Evolutionary conservation across 331 rosid genomes (phyloP), one percentile per base, ranked within the genome.

Genomic region (Rosa hybrid): DNA sequence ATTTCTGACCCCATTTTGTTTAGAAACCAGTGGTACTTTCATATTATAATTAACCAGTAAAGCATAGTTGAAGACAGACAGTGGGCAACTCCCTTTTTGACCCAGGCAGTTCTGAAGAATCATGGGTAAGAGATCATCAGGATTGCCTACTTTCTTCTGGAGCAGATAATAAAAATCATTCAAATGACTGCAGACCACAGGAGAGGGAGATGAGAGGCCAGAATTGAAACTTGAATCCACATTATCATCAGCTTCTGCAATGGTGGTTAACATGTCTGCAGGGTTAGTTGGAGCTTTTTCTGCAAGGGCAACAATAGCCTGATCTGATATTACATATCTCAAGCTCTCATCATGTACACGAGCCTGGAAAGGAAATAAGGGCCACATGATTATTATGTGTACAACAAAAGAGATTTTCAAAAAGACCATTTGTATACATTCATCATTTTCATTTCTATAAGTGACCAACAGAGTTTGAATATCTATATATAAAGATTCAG

Each of bases 301-400:
- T 67, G 96, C 97, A 77, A 91, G 88, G 84, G 94, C 86, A 78
- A 85, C 86, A 76, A 93, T 90, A 77, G 96, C 96, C 78, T 91
- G 99, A 81, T 95, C 97, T 72, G 98, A 84, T 80, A 93, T 67
- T 48, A 93, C 98, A 76, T 87, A 91, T 88, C 92, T 91, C 84
- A 89, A 87, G 89, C 93, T 93, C 89, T 95, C 99, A 74, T 95
- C 98, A 77, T 93, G 99, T 46, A 95, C 80, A 23, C 97, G 98
- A 80, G 99, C 98, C 99, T 93, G 96, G 91, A 77, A 84, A 86
- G 63, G 81, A 79, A 80, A 83, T 72, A 80, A 78, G 78, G 30
- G 68, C 64, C 77, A 68, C 56, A 76, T 62, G 41, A 68, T 46
- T 42, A 54, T 80, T 85, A 67, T 41, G 50, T 38, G 23, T 68